Conservation (phyloP, 2,329 filamentous ascomycete species). For the Colletotrichum limetticola region DNA sequence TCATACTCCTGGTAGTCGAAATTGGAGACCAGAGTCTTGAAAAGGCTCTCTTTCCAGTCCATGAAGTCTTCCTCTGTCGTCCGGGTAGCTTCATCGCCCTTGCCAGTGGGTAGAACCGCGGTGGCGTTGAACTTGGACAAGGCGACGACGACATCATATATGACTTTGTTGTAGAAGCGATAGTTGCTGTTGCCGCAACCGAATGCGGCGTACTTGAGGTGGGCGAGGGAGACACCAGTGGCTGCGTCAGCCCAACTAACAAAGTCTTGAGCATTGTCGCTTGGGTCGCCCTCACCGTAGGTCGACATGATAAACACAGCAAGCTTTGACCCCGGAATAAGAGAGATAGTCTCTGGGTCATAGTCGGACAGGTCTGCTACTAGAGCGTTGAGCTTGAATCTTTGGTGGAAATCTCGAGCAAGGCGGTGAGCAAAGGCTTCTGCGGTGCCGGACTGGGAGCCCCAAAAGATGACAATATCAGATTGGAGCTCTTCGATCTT, state of each 20-base stretch:
- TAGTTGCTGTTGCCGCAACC: constrained; percentile 53
- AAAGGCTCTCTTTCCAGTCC: too few relatives aligned
- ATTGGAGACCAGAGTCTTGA: too few relatives aligned
- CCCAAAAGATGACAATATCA: constrained; percentile 53
- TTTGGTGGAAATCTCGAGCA: constrained; percentile 49
- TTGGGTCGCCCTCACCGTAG: constrained; percentile 54
- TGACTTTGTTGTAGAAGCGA: constrained; percentile 49
- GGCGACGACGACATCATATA: constrained; percentile 42
- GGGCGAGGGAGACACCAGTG: constrained; percentile 16
- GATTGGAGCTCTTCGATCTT: constrained; percentile 44
- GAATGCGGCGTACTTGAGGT: constrained; percentile 48
- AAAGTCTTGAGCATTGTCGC: constrained; percentile 47
- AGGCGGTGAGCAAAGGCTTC: constrained; percentile 54
- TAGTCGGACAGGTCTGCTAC: constrained; percentile 59
- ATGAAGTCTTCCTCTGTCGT: too few relatives aligned
- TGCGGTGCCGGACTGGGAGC: constrained; percentile 59
- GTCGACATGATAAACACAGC: constrained; percentile 51
- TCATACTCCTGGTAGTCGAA: too few relatives aligned
- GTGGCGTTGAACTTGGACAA: constrained; percentile 40
- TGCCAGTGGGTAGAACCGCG: too few relatives aligned
- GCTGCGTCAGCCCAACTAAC: constrained; percentile 42
- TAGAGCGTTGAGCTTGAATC: constrained; percentile 52
- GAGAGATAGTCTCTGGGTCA: constrained; percentile 51
- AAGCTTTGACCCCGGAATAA: constrained; percentile 40
- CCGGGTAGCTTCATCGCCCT: too few relatives aligned